Base-by-base conservation (phyloP, 2,329 filamentous ascomycete genomes). In the Juglanconis juglandina region DNA sequence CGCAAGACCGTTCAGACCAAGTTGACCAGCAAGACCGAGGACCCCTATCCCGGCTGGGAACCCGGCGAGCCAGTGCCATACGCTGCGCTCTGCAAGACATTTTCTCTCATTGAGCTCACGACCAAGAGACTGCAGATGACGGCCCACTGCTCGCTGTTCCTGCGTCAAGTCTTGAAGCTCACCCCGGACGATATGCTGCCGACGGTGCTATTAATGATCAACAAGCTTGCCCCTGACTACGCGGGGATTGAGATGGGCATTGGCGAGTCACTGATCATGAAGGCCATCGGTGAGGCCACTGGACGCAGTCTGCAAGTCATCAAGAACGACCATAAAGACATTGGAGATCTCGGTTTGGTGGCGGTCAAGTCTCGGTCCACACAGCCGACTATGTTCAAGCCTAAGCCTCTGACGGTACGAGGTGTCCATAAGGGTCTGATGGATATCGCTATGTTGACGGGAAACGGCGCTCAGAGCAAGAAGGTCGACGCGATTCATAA, bases 361-460 rank as follows among this genome's bases (percentile, higher is more conserved):
- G 95, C 95, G 48, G 91, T 96, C 53, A 97, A 98, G 79, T 97
- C 92, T 76, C 87, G 94, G 74, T 91, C 90, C 13, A 98, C 93
- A 50, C 95, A 99, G 71, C 91, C 91, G 10, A 98, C 95, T 30
- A 97, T 99, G 92, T 97, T 98, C 81, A 96, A 96, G 74, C 95
- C 93, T 2, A 97, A 96, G 75, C 82, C 93, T 34, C 78, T 99
- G 67, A 97, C 93, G 0, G 83, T 99, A 1, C 85, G 84, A 60
- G 92, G 89, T 34, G 93, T 99, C 2, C 92, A 96, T 69, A 88
- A 95, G 70, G 91, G 91, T 1, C 75, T 99, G 41, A 90, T 98
- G 81, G 85, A 82, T 39, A 96, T 99, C 71, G 95, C 95, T 6
- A 96, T 90, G 17, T 84, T 91, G 13, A 84, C 91, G 66, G 95